A percentile compares a stretch with the other conserved stretches of the same genome.
Conservation (phyloP, 306 rosid genomes). For the Lathyrus sativus region DNA sequence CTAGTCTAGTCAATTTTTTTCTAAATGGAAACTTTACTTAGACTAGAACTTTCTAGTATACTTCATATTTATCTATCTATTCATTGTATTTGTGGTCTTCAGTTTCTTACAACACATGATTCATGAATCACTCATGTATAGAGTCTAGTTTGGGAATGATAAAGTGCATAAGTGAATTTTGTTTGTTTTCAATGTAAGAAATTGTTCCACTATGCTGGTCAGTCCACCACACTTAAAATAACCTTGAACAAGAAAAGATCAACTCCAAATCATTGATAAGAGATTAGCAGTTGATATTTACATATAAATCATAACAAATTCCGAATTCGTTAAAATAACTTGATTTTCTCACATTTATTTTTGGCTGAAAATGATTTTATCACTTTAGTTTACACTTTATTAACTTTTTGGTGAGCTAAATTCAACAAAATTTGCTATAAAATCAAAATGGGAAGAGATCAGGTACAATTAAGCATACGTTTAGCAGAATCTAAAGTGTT, state of each 20-base stretch:
- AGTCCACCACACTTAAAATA: too few species aligned
- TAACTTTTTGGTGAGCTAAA: not conserved
- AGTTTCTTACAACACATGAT: too few species aligned
- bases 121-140: too few species aligned
- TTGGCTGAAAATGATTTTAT: not conserved
- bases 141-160: too few species aligned
- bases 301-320: not conserved
- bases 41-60: not conserved
- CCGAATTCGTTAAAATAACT: not conserved
- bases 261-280: too few species aligned
- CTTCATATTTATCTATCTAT: not conserved
- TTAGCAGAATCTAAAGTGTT: slow-evolving; percentile 83
- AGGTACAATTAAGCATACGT: slow-evolving; percentile 52
- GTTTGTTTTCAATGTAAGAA: too few species aligned
- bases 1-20: not conserved
- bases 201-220: too few species aligned
- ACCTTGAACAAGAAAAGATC: too few species aligned
- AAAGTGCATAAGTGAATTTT: too few species aligned
- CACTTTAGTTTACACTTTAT: not conserved
- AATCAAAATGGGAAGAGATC: slow-evolving; percentile 18
- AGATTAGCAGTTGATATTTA: not conserved
- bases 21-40: not conserved
- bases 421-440: slow-evolving; percentile 3
- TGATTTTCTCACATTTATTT: not conserved
- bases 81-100: not conserved